These are phyloP conservation scores for Jamesozyma jinghongensis DNA, from an alignment of 805 yeast species.

Conservation along the genomic window DNA sequence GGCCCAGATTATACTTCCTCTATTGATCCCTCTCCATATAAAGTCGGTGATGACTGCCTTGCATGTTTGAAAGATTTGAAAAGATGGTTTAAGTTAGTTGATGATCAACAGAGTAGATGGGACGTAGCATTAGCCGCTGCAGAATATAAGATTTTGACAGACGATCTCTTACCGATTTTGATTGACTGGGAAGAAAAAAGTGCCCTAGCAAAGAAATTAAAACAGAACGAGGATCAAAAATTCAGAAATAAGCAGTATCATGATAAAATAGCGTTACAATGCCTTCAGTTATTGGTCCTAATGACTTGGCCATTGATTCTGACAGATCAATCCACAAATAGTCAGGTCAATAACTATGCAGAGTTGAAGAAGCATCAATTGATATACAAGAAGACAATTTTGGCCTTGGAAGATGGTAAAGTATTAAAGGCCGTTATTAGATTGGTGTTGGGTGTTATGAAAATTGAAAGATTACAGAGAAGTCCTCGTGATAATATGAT, in stretches of 20 bases:
- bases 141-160: conserved; percentile 60
- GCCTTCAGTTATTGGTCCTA: conserved; percentile 71
- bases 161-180: conserved; percentile 67
- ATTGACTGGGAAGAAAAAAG: conserved; percentile 56
- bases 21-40: conserved; percentile 46
- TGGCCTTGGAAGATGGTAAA: conserved; percentile 49
- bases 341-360: conserved; percentile 49
- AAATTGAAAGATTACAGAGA: conserved; percentile 45
- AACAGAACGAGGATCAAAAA: conserved; percentile 10
- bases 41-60: conserved; percentile 66
- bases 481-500: conserved; percentile 64
- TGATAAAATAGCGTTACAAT: conserved; percentile 60
- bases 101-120: conserved; percentile 58
- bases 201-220: conserved; percentile 16
- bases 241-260: conserved; percentile 23
- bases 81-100: conserved; percentile 79
- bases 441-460: conserved; percentile 53
- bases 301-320: conserved; percentile 79
- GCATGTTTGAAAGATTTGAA: conserved; percentile 83
- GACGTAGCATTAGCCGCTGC: conserved; percentile 86
- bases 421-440: conserved; percentile 63
- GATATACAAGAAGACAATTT: conserved; percentile 57
- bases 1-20: conserved; percentile 65
- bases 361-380: conserved; percentile 59
- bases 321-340: conserved; percentile 47